A percentile compares a stretch with the other conserved stretches of the same genome.
Evolutionary conservation across 75 land plant species (phyloP).

Genomic region (Azolla pinnata): DNA sequence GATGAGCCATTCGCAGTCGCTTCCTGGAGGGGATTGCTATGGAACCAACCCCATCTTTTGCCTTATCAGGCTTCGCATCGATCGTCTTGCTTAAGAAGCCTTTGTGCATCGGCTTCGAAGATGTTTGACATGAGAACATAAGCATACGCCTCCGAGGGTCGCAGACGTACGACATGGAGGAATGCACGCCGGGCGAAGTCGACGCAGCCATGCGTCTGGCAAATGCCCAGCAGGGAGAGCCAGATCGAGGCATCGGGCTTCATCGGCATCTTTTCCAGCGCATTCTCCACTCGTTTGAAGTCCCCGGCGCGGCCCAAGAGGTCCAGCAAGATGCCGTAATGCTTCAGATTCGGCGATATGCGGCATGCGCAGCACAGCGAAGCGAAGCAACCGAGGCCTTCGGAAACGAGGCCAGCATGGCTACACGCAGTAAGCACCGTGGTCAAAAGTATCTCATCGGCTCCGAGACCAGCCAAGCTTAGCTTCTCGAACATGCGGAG

Average conservation of each 20-base stretch:
- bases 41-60: too few species aligned
- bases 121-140: neutral
- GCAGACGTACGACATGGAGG: neutral
- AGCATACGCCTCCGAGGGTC: neutral
- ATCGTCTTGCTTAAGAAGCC: too few species aligned
- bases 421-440: constrained; percentile 11
- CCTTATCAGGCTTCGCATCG: too few species aligned
- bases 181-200: neutral
- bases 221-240: constrained; percentile 2
- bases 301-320: constrained; percentile 11
- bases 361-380: neutral
- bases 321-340: constrained; percentile 8
- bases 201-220: neutral
- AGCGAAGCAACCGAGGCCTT: neutral
- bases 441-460: constrained; percentile 3
- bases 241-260: constrained; percentile 1
- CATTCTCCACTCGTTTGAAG: neutral
- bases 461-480: constrained; percentile 1
- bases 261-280: constrained; percentile 4
- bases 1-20: too few species aligned
- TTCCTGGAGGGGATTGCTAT: too few species aligned
- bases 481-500: constrained; percentile 7
- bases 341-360: neutral
- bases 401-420: neutral
- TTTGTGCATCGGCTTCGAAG: too few species aligned